A percentile compares a stretch with the other conserved stretches of the same genome.
phyloP scores from a whole-genome alignment of 805 yeast genomes.

The Saccharomycopsis javanensis region DNA sequence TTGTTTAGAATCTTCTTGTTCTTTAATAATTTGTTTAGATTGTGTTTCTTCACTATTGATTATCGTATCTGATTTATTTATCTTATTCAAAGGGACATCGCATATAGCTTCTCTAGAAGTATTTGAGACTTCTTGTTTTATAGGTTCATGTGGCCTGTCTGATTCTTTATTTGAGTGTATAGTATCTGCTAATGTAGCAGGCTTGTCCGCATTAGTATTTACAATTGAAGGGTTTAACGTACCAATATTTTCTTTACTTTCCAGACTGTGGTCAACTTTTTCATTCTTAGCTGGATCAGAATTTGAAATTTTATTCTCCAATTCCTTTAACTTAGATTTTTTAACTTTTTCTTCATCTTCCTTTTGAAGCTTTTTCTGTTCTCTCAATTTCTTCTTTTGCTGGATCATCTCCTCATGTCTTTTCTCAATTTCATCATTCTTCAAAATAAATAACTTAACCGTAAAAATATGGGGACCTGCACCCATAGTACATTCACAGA shows the following conservation, averaged over 20 bases:
- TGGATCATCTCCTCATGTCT: constrained; percentile 31
- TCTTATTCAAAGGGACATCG: too few relatives aligned
- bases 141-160: not conserved
- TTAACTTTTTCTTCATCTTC: constrained; percentile 30
- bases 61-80: too few relatives aligned
- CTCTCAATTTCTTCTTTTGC: constrained; percentile 24
- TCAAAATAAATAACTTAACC: constrained; percentile 68
- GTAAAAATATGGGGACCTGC: constrained; percentile 83
- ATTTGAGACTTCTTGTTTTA: not conserved
- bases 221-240: not conserved
- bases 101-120: too few relatives aligned
- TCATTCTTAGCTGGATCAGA: not conserved
- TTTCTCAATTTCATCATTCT: constrained; percentile 62
- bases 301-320: constrained; percentile 18
- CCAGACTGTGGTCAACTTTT: not conserved
- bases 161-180: not conserved
- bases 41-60: too few relatives aligned
- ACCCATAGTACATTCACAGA: constrained; percentile 63
- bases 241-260: not conserved
- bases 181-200: not conserved
- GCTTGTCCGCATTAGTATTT: not conserved
- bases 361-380: constrained; percentile 19
- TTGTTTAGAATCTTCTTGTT: too few relatives aligned
- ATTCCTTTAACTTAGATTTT: constrained; percentile 23
- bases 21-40: too few relatives aligned